Evolutionary conservation across 768 basidiomycete genomes (phyloP).

Genomic region (Lanmaoa rubissima): DNA sequence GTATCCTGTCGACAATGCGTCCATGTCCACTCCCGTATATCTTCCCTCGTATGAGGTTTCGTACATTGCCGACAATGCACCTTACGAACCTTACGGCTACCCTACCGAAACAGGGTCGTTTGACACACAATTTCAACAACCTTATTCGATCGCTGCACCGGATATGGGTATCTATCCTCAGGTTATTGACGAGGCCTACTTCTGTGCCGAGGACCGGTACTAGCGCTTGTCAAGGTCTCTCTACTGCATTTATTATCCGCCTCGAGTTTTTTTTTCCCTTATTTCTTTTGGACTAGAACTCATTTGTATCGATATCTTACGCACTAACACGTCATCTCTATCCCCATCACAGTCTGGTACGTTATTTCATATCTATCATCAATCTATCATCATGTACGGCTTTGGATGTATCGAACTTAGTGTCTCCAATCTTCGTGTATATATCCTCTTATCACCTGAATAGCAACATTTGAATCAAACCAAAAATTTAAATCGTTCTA

Average conservation of each 20-base stretch:
- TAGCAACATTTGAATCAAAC: not conserved
- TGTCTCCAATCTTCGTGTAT: not conserved
- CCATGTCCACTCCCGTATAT: not conserved
- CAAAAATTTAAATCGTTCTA: not conserved
- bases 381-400: not conserved
- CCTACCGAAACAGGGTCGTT: not conserved
- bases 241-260: not conserved
- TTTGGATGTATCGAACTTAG: not conserved
- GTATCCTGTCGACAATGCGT: not conserved
- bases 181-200: not conserved
- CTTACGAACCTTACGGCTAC: not conserved
- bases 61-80: not conserved
- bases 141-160: not conserved
- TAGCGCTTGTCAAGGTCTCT: too few relatives aligned
- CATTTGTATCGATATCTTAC: not conserved
- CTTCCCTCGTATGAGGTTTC: not conserved
- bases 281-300: not conserved
- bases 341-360: not conserved
- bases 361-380: constrained; percentile 1
- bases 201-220: too few relatives aligned
- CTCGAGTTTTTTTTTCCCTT: too few relatives aligned
- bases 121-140: not conserved
- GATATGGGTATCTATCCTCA: not conserved
- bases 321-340: not conserved
- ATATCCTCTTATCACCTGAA: not conserved